Base-by-base conservation (phyloP, 352 stramenopile genomes). In the Globisporangium sylvaticum region DNA sequence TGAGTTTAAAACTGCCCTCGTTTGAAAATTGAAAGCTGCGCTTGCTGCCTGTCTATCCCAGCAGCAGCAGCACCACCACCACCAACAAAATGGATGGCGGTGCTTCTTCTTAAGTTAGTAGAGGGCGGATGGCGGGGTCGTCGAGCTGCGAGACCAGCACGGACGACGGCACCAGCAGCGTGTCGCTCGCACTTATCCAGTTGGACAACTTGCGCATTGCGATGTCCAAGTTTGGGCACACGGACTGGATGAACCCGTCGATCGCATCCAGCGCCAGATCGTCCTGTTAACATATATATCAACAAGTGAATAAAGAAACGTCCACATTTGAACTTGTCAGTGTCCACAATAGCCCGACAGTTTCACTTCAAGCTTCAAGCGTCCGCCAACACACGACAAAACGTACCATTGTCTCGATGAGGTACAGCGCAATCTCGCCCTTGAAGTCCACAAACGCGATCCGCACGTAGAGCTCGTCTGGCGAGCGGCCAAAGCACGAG, bases 381-480 rank as follows among this genome's bases (percentile, higher is more conserved):
- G 55, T 48, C 55, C 31, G 48, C n/a, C 46, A 56, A 20, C 31
- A 48, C 25, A 44, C 15, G 15, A 53, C 5, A 59, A 27, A 8
- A 76, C 77, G 67, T 74, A 95, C 85, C 84, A 92, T 93, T 69
- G 86, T 94, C 66, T 94, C 86, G 66, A 96, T 92, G 1, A 94
- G 66, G 57, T 96, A 96, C 54, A 96, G 73, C 20, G 89, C 86
- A 52, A 95, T 84, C 27, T 94, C 89, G 59, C 89, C 89, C 66
- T 95, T 94, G 58, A 96, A 96, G 67, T 95, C 89, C 2, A 96
- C 89, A 62, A 93, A 95, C 6, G 89, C 89, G 39, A 96, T 76
- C 0, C 89, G 86, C 27, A 82, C 86, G 58, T 90, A 93, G 37
- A 95, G 79, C 65, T 96, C 88, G 20, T 89, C 72, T 1, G 83